Conservation (phyloP, 257 asterid species). For the Linaria vulgaris region DNA sequence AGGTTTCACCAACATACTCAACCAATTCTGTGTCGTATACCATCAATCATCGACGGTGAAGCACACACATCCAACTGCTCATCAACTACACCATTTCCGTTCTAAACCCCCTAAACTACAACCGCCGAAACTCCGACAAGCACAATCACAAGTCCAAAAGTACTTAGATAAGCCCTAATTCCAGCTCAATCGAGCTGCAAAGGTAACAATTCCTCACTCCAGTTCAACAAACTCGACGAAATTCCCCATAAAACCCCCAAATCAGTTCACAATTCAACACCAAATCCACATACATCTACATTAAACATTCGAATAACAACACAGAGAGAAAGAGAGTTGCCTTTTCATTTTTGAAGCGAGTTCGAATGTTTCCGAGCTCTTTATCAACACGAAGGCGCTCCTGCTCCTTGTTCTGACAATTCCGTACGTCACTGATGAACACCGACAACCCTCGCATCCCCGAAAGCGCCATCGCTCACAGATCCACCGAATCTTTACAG, state of each 20-base stretch:
- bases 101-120: constrained; percentile 29
- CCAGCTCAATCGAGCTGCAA: constrained; percentile 29
- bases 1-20: neutral
- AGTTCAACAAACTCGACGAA: constrained; percentile 1
- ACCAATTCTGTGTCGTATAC: constrained; percentile 1
- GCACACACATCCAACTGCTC: too few relatives aligned
- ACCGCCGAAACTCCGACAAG: constrained; percentile 16
- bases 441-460: constrained; percentile 99
- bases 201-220: constrained; percentile 15
- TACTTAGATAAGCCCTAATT: constrained; percentile 20
- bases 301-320: neutral
- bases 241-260: too few relatives aligned
- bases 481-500: constrained; percentile 61
- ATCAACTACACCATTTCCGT: constrained; percentile 7
- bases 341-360: constrained; percentile 93
- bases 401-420: constrained; percentile 93
- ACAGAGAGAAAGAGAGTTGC: constrained; percentile 31
- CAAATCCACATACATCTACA: constrained; percentile 1
- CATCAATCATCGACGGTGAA: neutral
- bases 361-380: constrained; percentile 90
- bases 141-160: constrained; percentile 16
- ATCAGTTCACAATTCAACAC: neutral
- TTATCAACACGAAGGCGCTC: constrained; percentile 98
- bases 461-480: constrained; percentile 90
- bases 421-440: constrained; percentile 92